A percentile compares a stretch with the other conserved stretches of the same genome.
Evolutionary conservation across 2,329 filamentous ascomycete species (phyloP).

Genomic region (Endothia cerciana): DNA sequence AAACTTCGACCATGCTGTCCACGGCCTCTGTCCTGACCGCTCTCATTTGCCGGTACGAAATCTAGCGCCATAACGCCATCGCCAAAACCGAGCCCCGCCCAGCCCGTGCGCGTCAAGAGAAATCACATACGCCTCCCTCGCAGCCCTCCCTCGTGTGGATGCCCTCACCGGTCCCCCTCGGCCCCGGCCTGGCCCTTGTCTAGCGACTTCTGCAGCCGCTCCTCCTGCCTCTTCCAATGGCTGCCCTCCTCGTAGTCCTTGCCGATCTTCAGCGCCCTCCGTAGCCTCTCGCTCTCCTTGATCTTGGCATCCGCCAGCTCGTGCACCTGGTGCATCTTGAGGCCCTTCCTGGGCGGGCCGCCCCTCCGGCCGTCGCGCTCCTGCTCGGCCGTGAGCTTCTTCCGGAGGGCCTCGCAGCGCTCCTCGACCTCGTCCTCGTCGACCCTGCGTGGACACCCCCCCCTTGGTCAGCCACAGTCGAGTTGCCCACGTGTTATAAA

Average conservation of each 20-base stretch:
- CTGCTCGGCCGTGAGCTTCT: constrained; percentile 63
- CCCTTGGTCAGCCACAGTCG: too few relatives aligned
- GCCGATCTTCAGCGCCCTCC: constrained; percentile 84
- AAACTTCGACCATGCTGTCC: not conserved
- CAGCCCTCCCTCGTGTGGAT: not conserved
- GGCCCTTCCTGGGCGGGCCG: constrained; percentile 50
- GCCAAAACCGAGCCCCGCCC: not conserved
- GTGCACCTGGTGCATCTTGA: constrained; percentile 94
- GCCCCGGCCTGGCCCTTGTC: constrained; percentile 40
- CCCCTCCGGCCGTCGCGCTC: constrained; percentile 45
- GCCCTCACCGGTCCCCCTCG: constrained; percentile 13
- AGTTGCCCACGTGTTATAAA: too few relatives aligned
- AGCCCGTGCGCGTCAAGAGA: not conserved
- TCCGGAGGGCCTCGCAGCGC: constrained; percentile 67
- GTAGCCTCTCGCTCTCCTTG: constrained; percentile 86
- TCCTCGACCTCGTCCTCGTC: constrained; percentile 92
- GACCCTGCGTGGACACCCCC: constrained; percentile 61
- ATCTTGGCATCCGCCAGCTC: constrained; percentile 96
- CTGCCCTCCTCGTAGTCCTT: constrained; percentile 84
- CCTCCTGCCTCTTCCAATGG: constrained; percentile 85
- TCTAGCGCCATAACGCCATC: constrained; percentile 8
- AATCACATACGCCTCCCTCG: not conserved
- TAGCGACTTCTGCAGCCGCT: constrained; percentile 56
- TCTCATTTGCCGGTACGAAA: not conserved
- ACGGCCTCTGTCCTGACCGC: not conserved